Evolutionary conservation across 2,329 filamentous ascomycete genomes (phyloP), one percentile per base, ranked within the genome.

Genomic region (Macrophomina pseudophaseolina): DNA sequence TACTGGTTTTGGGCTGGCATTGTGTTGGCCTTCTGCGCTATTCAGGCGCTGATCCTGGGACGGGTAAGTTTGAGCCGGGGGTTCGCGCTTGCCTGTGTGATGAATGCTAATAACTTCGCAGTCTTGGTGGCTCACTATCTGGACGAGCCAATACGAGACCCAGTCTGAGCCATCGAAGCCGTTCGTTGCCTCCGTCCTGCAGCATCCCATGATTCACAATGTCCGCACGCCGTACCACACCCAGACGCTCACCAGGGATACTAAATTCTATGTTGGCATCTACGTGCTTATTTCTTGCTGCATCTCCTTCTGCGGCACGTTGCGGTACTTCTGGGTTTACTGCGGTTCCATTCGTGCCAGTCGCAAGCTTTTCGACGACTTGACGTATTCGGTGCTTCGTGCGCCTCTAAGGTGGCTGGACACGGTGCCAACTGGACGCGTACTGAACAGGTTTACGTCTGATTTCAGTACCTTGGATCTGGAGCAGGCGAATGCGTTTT

Each of bases 361-460:
- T n/a, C 83, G 87, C 46, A 80, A 80, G 52, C 81, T 94, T 3
- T 94, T 93, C 69, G 83, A 87, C 28, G 85, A 85, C 62, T 85
- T 93, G 69, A 87, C 89, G 51, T 88, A 86, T 70, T 83, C 87
- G 0, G 84, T 94, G 11, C 82, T 94, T 3, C 86, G 90, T 18
- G 88, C 91, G 5, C 91, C 90, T 1, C 81, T 94, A 5, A 54
- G 69, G 48, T 74, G 71, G 72, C 83, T 94, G 44, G 91, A 94
- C 73, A 94, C 91, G 0, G 89, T 93, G 0, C 92, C 92, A 0
- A 82, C 93, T 1, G 91, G 91, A 2, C 86, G 91, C 53, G 87
- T 94, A 44, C 81, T 94, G 23, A 94, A 94, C 78, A 85, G 91
- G 1, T 92, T 94, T 75, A 92, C 91, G 0, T 83, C 89, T 3